Base-by-base conservation (phyloP, 257 asterid genomes). In the Gentiana dahurica region DNA sequence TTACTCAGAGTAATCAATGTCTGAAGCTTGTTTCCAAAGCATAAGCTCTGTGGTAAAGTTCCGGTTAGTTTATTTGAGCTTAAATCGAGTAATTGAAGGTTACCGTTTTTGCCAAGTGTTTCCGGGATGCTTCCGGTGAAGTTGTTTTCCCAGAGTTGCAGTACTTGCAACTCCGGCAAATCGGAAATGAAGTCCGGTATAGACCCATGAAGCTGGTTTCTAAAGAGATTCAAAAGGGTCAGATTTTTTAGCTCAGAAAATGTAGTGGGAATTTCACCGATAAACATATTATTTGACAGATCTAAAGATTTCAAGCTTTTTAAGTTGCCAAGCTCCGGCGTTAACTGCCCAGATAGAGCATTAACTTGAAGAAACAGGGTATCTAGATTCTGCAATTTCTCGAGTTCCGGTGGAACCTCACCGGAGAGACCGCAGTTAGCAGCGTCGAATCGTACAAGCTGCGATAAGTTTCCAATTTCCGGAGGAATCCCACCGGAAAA, bases 71-170 rank as follows among this genome's bases (percentile, higher is more conserved):
- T 91, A 77, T 91, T 91, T 2, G 96, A 84, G 51, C 96, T 87
- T 1, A 91, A 77, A 63, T 91, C 98, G 1, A 91, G 72, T 54
- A 60, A 77, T 36, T 74, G 86, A 36, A 91, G 81, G 50, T 74
- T 84, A 36, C 96, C 91, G 12, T 82, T 87, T 4, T 68, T 61
- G 11, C 98, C 98, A 50, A 91, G 69, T 68, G 71, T 79, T 41
- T 53, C 80, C 0, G 98, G 98, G 54, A 91, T 83, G 37, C 84
- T 73, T 12, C 96, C 98, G 15, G 98, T 87, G 77, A 91, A 91
- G 46, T 87, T 91, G 69, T 91, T 91, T 61, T 91, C 98, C 98
- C 98, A 91, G 33, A 91, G 50, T 62, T 91, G 98, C 77, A 91
- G 58, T 39, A 91, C 96, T 65, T 91, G 83, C 37, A 91, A 76